Percentiles rank a stretch among this genome's conserved stretches.
phyloP scores from a whole-genome alignment of 306 rosid species.

The Castanopsis chinensis region DNA sequence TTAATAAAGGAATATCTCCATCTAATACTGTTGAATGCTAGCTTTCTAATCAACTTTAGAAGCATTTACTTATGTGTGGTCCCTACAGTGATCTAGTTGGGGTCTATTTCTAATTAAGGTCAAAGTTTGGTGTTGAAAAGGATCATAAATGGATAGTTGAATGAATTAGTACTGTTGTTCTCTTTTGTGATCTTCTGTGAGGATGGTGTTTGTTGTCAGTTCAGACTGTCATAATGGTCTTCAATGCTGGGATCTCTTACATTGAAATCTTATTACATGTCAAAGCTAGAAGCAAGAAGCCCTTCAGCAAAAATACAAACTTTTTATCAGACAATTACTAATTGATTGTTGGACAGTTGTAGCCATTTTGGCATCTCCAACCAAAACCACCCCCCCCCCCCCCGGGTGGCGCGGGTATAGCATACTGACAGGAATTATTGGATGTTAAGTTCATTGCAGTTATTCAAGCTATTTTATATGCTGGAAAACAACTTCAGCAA shows the following conservation, averaged over 20 bases:
- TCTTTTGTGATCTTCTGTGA: background rate
- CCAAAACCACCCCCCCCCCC: too few relatives aligned
- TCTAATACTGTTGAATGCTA: background rate
- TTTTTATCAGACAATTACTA: conserved; percentile 3
- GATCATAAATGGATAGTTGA: background rate
- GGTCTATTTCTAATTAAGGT: background rate
- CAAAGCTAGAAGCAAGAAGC: background rate
- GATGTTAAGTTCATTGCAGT: conserved; percentile 66
- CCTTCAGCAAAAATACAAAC: background rate
- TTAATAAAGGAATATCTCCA: background rate
- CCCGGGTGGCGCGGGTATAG: background rate
- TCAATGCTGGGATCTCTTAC: background rate
- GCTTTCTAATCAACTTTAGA: background rate
- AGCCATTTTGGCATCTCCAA: background rate
- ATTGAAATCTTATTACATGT: background rate
- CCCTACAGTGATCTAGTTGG: background rate
- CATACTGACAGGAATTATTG: conserved; percentile 13
- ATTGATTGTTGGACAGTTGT: conserved; percentile 12
- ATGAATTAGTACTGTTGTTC: background rate
- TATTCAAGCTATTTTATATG: conserved; percentile 71
- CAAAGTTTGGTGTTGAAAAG: background rate
- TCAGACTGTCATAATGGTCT: background rate
- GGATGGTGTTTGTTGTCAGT: background rate
- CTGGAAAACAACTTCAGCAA: conserved; percentile 85
- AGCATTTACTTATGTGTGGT: too few relatives aligned